Conservation (phyloP, 140 eudicot genomes). For the Ambrosia hybrid region DNA sequence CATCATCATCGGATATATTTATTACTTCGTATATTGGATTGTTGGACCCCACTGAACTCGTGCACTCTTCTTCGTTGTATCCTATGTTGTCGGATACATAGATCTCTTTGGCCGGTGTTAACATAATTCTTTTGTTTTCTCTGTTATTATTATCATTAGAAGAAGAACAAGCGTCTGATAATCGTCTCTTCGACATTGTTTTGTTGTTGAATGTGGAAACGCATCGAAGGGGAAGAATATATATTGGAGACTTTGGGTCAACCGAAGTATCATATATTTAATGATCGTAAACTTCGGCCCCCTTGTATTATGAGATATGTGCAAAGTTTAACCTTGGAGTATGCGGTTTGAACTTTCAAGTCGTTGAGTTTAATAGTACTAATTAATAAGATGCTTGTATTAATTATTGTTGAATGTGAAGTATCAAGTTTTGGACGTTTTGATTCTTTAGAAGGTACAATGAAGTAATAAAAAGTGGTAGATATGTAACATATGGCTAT, state of each 20-base stretch:
- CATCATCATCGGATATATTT: slow-evolving; percentile 2
- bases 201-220: neutral
- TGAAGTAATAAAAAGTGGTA: neutral
- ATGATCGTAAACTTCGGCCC: neutral
- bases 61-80: neutral
- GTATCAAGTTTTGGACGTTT: neutral
- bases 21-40: neutral
- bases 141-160: neutral
- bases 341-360: neutral
- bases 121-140: neutral
- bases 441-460: neutral
- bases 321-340: neutral
- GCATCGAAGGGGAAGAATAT: neutral
- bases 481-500: neutral
- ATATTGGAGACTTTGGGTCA: slow-evolving; percentile 1
- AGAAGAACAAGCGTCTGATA: neutral
- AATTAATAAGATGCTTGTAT: neutral
- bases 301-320: neutral
- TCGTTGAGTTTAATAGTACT: neutral
- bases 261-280: neutral
- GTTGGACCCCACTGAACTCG: slow-evolving; percentile 11
- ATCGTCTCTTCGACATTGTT: neutral
- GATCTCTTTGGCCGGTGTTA: neutral
- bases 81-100: neutral
- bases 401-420: neutral